Conservation (phyloP, 257 asterid genomes). For the Salvia hispanica region DNA sequence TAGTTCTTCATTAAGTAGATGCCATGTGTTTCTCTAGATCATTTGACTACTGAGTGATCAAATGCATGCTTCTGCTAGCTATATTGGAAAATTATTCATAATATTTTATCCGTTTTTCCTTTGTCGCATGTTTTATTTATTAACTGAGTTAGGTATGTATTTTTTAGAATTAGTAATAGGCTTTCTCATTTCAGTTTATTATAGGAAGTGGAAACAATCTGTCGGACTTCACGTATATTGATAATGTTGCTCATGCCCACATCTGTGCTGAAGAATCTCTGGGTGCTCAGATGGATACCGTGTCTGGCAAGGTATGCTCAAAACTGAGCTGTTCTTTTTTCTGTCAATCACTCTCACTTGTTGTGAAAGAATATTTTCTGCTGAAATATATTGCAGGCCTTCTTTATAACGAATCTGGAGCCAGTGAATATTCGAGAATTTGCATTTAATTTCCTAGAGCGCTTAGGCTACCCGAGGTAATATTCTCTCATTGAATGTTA, state of each 20-base stretch:
- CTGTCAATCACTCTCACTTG: constrained; percentile 18
- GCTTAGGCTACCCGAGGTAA: constrained; percentile 76
- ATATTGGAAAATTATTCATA: constrained; percentile 23
- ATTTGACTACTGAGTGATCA: constrained; percentile 6
- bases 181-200: constrained; percentile 96
- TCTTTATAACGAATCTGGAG: constrained; percentile 72
- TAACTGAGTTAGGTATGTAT: constrained; percentile 28
- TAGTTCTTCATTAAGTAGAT: constrained; percentile 21
- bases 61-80: constrained; percentile 7
- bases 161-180: constrained; percentile 75
- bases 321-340: constrained; percentile 26
- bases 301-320: constrained; percentile 69
- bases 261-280: constrained; percentile 83
- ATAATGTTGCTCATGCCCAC: constrained; percentile 90
- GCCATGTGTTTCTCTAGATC: constrained; percentile 20
- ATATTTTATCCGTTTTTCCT: constrained; percentile 1
- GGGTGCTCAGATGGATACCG: constrained; percentile 51
- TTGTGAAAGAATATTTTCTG: constrained; percentile 21
- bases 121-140: constrained; percentile 31
- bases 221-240: constrained; percentile 85
- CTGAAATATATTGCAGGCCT: constrained; percentile 53
- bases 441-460: constrained; percentile 50
- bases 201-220: constrained; percentile 72
- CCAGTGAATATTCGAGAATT: constrained; percentile 66
- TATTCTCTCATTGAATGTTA: neutral